phyloP scores from a whole-genome alignment of 306 rosid species.

The Hippophae rhamnoides region DNA sequence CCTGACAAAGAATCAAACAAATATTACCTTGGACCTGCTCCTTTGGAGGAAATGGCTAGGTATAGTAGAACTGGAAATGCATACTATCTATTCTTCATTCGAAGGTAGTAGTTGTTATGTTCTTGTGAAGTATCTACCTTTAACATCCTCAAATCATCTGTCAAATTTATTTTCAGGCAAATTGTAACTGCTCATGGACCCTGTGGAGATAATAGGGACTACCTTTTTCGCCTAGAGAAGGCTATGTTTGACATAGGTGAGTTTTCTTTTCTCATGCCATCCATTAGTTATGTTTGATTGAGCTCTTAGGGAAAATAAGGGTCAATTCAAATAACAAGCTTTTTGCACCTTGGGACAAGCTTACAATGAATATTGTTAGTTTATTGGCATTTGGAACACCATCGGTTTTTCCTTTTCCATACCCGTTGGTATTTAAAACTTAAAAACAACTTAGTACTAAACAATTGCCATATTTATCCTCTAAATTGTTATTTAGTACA shows the following conservation, averaged over 20 bases:
- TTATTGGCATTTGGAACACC: too few relatives aligned
- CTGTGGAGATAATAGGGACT: constrained; percentile 88
- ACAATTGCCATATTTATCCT: neutral
- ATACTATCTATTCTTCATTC: neutral
- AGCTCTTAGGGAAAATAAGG: neutral
- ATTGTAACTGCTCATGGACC: constrained; percentile 95
- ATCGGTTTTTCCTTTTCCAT: too few relatives aligned
- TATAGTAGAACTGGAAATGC: constrained; percentile 12
- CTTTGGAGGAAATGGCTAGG: constrained; percentile 88
- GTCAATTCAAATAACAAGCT: too few relatives aligned
- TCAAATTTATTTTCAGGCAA: constrained; percentile 44
- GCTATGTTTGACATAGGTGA: constrained; percentile 81
- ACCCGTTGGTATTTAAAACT: too few relatives aligned
- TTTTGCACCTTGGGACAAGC: too few relatives aligned
- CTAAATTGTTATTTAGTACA: neutral
- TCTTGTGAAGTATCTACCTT: neutral
- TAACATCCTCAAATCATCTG: neutral
- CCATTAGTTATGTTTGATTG: neutral
- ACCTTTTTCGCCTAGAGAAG: constrained; percentile 68
- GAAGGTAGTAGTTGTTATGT: neutral
- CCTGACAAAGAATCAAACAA: constrained; percentile 73
- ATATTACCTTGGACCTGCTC: constrained; percentile 96
- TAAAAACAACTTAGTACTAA: too few relatives aligned
- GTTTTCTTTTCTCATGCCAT: constrained; percentile 6
- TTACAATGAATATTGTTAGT: too few relatives aligned